phyloP scores from a whole-genome alignment of 2,329 filamentous ascomycete genomes.

The Chrysoporthe austroafricana region DNA sequence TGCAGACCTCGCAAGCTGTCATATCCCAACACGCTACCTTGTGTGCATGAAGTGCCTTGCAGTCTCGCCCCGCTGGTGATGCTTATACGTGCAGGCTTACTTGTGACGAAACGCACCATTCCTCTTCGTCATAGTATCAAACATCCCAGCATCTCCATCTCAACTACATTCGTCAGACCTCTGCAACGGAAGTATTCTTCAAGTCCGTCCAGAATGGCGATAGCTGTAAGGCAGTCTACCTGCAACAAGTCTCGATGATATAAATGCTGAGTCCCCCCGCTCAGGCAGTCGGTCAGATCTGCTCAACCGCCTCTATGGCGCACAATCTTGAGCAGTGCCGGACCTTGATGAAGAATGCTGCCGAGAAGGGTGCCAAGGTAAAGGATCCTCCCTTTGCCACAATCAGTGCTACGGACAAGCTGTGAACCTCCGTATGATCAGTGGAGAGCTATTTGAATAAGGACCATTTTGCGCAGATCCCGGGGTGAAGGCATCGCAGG shows the following conservation, averaged over 20 bases:
- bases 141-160: background rate
- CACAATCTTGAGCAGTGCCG: constrained; percentile 82
- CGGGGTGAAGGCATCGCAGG: background rate
- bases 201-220: constrained; percentile 7
- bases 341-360: constrained; percentile 71
- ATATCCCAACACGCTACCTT: background rate
- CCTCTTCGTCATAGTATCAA: background rate
- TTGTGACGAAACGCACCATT: background rate
- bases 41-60: background rate
- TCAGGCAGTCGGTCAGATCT: constrained; percentile 87
- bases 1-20: background rate
- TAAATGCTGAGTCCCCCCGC: background rate
- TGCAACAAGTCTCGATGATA: background rate
- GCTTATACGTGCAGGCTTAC: background rate
- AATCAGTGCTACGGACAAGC: background rate
- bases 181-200: background rate
- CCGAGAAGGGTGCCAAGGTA: constrained; percentile 77
- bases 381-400: constrained; percentile 19
- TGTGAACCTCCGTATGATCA: background rate
- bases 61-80: background rate
- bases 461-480: too few species aligned
- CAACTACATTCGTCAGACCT: background rate
- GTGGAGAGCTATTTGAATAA: background rate
- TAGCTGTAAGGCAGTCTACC: background rate
- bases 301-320: constrained; percentile 77